Conservation (phyloP, 345 rosid genomes). For the Syzygium oleosum region DNA sequence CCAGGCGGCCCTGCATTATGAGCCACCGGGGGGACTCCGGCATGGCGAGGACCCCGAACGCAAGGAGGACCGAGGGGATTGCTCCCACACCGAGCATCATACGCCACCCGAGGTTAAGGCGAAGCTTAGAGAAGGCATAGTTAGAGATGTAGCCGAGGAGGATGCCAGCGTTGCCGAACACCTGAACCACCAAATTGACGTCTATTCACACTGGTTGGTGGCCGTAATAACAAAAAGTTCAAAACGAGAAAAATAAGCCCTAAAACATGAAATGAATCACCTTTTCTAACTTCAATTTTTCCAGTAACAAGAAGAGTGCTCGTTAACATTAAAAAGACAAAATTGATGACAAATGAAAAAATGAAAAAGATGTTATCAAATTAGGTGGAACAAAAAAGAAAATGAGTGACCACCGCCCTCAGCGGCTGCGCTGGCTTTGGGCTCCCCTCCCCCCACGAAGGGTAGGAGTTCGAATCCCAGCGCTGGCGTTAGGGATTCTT, state of each 20-base stretch:
- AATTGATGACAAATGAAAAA: too few relatives aligned
- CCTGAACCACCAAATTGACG: constrained; percentile 21
- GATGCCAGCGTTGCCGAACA: constrained; percentile 64
- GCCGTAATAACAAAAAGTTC: background rate
- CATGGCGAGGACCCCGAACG: constrained; percentile 52
- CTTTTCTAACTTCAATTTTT: too few relatives aligned
- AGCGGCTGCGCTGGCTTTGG: too few relatives aligned
- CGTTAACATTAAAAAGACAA: too few relatives aligned
- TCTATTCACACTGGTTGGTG: background rate
- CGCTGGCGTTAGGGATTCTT: too few relatives aligned
- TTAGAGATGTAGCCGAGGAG: constrained; percentile 77
- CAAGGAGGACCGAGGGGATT: constrained; percentile 55
- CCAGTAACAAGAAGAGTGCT: too few relatives aligned
- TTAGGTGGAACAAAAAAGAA: too few relatives aligned
- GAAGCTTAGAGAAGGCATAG: constrained; percentile 56
- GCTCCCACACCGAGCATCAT: constrained; percentile 82
- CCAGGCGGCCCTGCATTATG: constrained; percentile 81
- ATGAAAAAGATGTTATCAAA: too few relatives aligned
- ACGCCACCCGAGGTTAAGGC: constrained; percentile 59
- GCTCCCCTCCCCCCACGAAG: too few relatives aligned
- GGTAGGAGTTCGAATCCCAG: too few relatives aligned
- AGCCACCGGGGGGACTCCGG: constrained; percentile 99
- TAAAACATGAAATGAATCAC: too few relatives aligned
- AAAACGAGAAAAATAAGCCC: background rate
- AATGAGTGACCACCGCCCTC: too few relatives aligned